Conservation (phyloP, 441 rosid genomes). For the Cnidoscolus chayamansa region DNA sequence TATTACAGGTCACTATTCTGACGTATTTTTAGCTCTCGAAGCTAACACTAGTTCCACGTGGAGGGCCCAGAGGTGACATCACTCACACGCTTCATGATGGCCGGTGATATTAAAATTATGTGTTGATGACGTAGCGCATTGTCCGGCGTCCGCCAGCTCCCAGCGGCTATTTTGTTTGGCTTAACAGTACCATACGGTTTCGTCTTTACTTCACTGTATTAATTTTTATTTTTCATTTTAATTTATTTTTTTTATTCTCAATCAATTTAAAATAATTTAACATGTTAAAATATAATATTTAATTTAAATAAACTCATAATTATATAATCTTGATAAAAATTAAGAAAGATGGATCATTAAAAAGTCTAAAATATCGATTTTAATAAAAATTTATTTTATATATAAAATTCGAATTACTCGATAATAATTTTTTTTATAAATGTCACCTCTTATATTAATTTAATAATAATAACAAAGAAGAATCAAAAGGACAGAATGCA, state of each 20-base stretch:
- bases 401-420: no score
- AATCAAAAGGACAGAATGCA: neutral
- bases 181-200: neutral
- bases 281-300: no score
- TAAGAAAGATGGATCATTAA: no score
- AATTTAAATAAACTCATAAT: no score
- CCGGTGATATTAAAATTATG: neutral
- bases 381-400: no score
- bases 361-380: no score
- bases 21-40: neutral
- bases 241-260: no score
- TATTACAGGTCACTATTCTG: neutral
- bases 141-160: conserved; percentile 20
- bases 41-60: conserved; percentile 9
- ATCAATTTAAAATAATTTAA: no score
- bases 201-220: neutral
- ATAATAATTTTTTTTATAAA: no score
- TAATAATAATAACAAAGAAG: no score
- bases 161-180: conserved; percentile 13
- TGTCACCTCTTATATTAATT: neutral
- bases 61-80: conserved; percentile 27
- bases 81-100: conserved; percentile 19
- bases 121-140: conserved; percentile 18
- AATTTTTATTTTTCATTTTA: neutral
- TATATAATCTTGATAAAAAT: no score